Base-by-base conservation (phyloP, 352 stramenopile genomes). In the Bremia lactucae region DNA sequence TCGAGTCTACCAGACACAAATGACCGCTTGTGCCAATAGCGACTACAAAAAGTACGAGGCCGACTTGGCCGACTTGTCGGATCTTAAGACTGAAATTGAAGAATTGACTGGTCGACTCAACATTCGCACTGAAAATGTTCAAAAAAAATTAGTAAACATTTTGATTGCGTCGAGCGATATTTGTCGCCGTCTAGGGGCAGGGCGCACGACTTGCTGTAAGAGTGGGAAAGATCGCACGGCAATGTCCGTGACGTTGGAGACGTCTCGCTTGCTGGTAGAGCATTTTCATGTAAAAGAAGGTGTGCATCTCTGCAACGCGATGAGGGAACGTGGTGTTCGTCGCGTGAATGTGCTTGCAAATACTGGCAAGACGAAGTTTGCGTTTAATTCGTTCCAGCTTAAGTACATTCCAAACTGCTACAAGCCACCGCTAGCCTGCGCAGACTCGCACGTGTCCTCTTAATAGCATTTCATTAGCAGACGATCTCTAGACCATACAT, bases 211-310 rank as follows among this genome's bases (percentile, higher is more conserved):
- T 2, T 98, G 96, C 69, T 98, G 95, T 69, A 98, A 98, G 63
- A 96, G 77, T 49, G 94, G 95, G 2, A 98, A 98, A 55, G 94
- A 98, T 62, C 86, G 95, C 42, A 98, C 95, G 22, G 91, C 88
- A 16, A 98, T 98, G 95, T 95, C 95, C 11, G 85, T 97, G 15
- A 98, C 93, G 11, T 84, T 97, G 23, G 95, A 98, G 62, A 84
- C 94, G 34, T 93, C 91, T 33, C 86, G 94, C 24, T 47, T 98
- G 59, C 63, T 88, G 10, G 74, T 93, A 15, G 80, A 90, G 53
- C 67, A 96, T 43, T 92, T 93, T 24, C 71, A 87, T 28, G 80
- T 93, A 3, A 87, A 83, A 46, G 74, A 93, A 46, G 80, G 80
- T 6, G 74, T 93, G 31, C 74, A 87, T 38, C 65, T 93, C 4